These are phyloP conservation scores for Aspergillus cristatus DNA, from an alignment of 495 filamentous ascomycete species.

Conservation along the genomic window DNA sequence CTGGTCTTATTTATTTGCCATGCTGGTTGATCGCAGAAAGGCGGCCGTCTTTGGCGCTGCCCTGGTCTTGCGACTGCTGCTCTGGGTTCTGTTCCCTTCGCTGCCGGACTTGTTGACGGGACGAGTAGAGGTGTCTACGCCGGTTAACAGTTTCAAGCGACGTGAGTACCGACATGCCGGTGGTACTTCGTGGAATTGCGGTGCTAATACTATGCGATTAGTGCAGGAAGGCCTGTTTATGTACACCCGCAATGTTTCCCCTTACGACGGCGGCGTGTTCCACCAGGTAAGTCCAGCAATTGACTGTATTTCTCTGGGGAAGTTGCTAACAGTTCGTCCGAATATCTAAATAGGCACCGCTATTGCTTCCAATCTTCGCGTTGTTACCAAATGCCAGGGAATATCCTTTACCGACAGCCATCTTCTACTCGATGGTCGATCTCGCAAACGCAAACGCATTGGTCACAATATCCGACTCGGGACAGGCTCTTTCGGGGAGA, in stretches of 20 bases:
- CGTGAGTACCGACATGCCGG: conserved; percentile 50
- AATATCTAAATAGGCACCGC: conserved; percentile 57
- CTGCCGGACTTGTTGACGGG: conserved; percentile 80
- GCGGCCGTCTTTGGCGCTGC: conserved; percentile 65
- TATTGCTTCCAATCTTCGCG: conserved; percentile 84
- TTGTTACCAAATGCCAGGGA: conserved; percentile 60
- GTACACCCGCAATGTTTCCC: conserved; percentile 91
- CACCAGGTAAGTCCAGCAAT: conserved; percentile 56
- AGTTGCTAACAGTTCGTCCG: no score
- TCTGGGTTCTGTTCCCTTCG: conserved; percentile 73
- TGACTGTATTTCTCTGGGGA: no score
- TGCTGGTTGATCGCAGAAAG: conserved; percentile 67
- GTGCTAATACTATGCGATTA: conserved; percentile 22
- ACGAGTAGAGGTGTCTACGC: conserved; percentile 92
- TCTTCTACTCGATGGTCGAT: conserved; percentile 78
- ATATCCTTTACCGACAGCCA: conserved; percentile 60
- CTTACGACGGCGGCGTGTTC: conserved; percentile 95
- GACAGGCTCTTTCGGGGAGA: conserved; percentile 60
- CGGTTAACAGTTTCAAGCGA: conserved; percentile 96
- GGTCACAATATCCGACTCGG: conserved; percentile 72
- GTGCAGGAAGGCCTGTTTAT: conserved; percentile 96
- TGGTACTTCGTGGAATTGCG: not conserved
- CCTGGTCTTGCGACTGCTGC: conserved; percentile 66
- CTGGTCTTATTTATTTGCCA: conserved; percentile 12
- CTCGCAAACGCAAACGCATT: conserved; percentile 77